A percentile compares a stretch with the other conserved stretches of the same genome.
Evolutionary conservation across 192 early-diverging fungal genomes (phyloP).

Genomic region (Mortierella alpina): DNA sequence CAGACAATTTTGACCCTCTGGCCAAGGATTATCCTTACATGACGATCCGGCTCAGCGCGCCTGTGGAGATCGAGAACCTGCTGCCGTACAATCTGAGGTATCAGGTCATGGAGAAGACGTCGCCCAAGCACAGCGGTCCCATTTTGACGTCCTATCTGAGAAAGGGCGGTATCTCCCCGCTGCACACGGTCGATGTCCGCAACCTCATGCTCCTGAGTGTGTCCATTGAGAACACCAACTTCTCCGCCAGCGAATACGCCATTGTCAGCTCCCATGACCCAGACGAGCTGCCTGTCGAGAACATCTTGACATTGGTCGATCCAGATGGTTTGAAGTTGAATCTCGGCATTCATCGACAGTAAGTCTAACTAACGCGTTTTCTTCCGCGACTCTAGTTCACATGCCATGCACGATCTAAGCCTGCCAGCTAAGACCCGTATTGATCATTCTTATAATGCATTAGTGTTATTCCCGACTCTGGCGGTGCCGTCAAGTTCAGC

Average conservation of each 20-base stretch:
- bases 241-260: constrained; percentile 79
- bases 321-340: constrained; percentile 69
- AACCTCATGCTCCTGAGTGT: constrained; percentile 83
- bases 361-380: constrained; percentile 23
- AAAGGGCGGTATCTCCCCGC: constrained; percentile 76
- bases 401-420: not conserved
- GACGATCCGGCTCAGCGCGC: constrained; percentile 78
- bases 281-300: constrained; percentile 83
- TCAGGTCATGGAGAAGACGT: constrained; percentile 80
- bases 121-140: constrained; percentile 66
- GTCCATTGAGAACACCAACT: constrained; percentile 80
- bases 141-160: constrained; percentile 68
- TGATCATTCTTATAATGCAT: constrained; percentile 1
- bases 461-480: constrained; percentile 72
- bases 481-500: constrained; percentile 83
- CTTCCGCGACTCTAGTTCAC: not conserved
- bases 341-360: constrained; percentile 71
- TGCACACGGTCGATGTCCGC: constrained; percentile 87
- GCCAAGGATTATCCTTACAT: constrained; percentile 80
- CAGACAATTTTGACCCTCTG: constrained; percentile 60
- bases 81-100: constrained; percentile 90
- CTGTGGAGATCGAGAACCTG: constrained; percentile 93
- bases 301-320: constrained; percentile 77
- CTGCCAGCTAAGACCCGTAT: not conserved
- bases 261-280: constrained; percentile 87